Base-by-base conservation (phyloP, 768 basidiomycete species). In the Russula abietina region DNA sequence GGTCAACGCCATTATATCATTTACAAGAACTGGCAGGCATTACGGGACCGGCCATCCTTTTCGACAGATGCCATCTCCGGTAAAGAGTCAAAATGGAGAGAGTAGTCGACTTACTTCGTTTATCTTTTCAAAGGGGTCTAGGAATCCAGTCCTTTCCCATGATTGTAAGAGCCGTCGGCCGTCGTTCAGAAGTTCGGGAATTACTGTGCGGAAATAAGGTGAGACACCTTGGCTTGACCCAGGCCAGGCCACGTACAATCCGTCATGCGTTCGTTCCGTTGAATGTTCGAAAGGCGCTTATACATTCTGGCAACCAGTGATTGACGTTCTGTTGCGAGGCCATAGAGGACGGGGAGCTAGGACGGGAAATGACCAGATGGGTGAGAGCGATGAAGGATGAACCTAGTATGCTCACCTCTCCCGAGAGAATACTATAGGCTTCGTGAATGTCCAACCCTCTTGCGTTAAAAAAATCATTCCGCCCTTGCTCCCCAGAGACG, bases 351-450 rank as follows among this genome's bases (percentile, higher is more conserved):
- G 65, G 89, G 88, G 65, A 91, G 85, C 88, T 90, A 65, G 38
- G 58, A 65, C 48, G 59, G 48, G 30, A 56, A 68, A 55, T 56
- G 45, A 48, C 5, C 39, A 48, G 36, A 52, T 57, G 14, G 41
- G 55, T 45, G 24, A 17, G 41, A 33, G 12, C 19, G 17, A 24
- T 62, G 41, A 8, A n/a, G 43, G 12, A 50, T 46, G 22, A 46
- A 46, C 46, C 28, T 64, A 26, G 39, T 48, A 52, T 36, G 28
- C 86, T 67, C 71, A 90, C 89, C 59, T 86, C 88, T 55, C 88
- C 89, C 55, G 87, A 88, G 64, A 91, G 79, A 69, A 88, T 81
- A 69, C 84, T 87, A 78, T 89, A 91, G 6, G 88, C 89, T 76
- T 89, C 87, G 46, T 84, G 85, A 55, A 91, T 80, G 73, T 90